phyloP scores from a whole-genome alignment of 2,329 filamentous ascomycete genomes.

The Herpotrichia juniperi region DNA sequence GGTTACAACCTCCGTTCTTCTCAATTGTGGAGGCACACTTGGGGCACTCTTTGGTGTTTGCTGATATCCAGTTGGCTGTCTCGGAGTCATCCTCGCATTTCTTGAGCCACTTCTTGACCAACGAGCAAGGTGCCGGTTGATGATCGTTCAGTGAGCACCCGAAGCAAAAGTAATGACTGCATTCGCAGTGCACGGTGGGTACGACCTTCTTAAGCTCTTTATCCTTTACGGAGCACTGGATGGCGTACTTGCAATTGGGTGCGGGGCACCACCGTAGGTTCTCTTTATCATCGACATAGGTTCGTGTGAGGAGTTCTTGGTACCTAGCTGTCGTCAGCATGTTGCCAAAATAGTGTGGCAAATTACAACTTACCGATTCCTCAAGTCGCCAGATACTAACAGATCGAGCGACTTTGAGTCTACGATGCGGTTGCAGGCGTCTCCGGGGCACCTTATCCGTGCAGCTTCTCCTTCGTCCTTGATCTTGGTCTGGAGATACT shows the following conservation, averaged over 20 bases:
- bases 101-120: conserved; percentile 96
- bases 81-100: conserved; percentile 99
- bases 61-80: conserved; percentile 99
- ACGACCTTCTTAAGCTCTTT: conserved; percentile 85
- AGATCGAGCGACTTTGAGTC: conserved; percentile 87
- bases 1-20: conserved; percentile 97
- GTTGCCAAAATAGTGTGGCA: neutral
- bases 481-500: conserved; percentile 93
- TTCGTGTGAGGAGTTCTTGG: conserved; percentile 83
- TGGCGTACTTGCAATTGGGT: conserved; percentile 92
- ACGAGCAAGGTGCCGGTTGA: conserved; percentile 86
- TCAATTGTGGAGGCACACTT: conserved; percentile 97
- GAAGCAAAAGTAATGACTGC: conserved; percentile 91
- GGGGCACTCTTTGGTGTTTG: conserved; percentile 97
- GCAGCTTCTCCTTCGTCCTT: conserved; percentile 94
- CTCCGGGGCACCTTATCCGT: conserved; percentile 89
- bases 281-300: conserved; percentile 96
- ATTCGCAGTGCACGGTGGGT: conserved; percentile 85
- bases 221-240: conserved; percentile 87
- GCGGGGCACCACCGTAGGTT: conserved; percentile 97
- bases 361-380: conserved; percentile 54
- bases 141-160: conserved; percentile 90
- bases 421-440: conserved; percentile 86
- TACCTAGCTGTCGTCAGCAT: conserved; percentile 64
- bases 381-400: conserved; percentile 65